Percentiles rank a stretch among this genome's conserved stretches.
phyloP scores from a whole-genome alignment of 768 basidiomycete genomes.

The Serpula lacrymans region DNA sequence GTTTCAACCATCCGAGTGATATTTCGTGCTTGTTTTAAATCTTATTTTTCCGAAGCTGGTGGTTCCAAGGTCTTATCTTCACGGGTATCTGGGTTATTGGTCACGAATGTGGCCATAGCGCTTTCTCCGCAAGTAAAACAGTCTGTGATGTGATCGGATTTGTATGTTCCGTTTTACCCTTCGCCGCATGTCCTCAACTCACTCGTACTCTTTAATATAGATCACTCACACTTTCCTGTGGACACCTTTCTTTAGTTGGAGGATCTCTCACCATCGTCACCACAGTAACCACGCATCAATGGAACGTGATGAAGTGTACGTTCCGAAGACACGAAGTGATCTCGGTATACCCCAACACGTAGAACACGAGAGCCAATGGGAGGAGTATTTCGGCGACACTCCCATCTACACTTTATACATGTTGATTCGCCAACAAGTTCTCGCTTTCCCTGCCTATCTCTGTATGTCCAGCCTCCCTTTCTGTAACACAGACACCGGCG shows the following conservation, averaged over 20 bases:
- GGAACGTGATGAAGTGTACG: slow-evolving; percentile 55
- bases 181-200: slow-evolving; percentile 6
- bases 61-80: slow-evolving; percentile 59
- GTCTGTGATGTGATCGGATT: slow-evolving; percentile 51
- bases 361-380: slow-evolving; percentile 41
- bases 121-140: slow-evolving; percentile 46
- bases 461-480: slow-evolving; percentile 37
- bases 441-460: slow-evolving; percentile 62
- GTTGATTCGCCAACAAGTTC: slow-evolving; percentile 53
- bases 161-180: slow-evolving; percentile 27
- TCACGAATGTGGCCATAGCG: slow-evolving; percentile 58
- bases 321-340: slow-evolving; percentile 57
- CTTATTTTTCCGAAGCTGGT: slow-evolving; percentile 39
- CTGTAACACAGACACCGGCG: background rate
- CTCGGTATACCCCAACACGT: slow-evolving; percentile 43
- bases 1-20: slow-evolving; percentile 16
- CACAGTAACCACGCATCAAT: slow-evolving; percentile 37
- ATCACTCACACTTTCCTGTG: slow-evolving; percentile 44
- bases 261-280: slow-evolving; percentile 52
- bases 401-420: slow-evolving; percentile 56
- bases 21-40: background rate
- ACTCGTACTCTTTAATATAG: slow-evolving; percentile 20
- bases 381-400: slow-evolving; percentile 57
- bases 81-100: slow-evolving; percentile 61
- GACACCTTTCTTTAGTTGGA: slow-evolving; percentile 56